These are phyloP conservation scores for Logfia minima DNA, from an alignment of 129 eudicot species.

Conservation along the genomic window DNA sequence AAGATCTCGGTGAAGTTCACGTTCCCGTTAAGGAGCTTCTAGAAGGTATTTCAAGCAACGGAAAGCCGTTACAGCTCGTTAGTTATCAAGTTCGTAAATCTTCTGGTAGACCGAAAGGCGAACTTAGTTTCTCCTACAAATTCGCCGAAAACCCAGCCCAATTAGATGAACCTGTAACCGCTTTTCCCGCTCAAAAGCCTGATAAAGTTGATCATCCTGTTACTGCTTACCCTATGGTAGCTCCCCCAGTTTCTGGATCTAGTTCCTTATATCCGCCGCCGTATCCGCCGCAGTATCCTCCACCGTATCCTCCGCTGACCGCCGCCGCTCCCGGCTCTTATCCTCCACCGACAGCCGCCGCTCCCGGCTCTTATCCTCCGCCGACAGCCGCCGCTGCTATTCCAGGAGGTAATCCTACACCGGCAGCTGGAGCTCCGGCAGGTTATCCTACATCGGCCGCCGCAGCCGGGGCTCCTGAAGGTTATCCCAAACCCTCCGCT, in stretches of 20 bases:
- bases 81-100: constrained; percentile 74
- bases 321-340: background rate
- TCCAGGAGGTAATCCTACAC: no score
- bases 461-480: background rate
- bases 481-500: no score
- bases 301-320: background rate
- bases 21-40: constrained; percentile 54
- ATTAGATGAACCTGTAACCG: constrained; percentile 15
- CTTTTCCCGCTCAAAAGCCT: constrained; percentile 12
- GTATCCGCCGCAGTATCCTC: background rate
- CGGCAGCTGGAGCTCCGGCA: no score
- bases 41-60: constrained; percentile 17
- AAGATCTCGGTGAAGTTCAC: constrained; percentile 68
- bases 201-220: constrained; percentile 35
- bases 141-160: constrained; percentile 37
- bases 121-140: constrained; percentile 52
- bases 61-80: constrained; percentile 41
- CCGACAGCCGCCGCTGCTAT: background rate
- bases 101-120: constrained; percentile 65
- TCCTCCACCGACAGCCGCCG: background rate
- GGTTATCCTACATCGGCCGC: background rate
- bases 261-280: background rate
- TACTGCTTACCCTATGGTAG: constrained; percentile 37
- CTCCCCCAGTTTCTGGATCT: constrained; percentile 20
- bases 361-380: background rate